phyloP scores from a whole-genome alignment of 129 eudicot species.

The Chrysanthemum makinoi region DNA sequence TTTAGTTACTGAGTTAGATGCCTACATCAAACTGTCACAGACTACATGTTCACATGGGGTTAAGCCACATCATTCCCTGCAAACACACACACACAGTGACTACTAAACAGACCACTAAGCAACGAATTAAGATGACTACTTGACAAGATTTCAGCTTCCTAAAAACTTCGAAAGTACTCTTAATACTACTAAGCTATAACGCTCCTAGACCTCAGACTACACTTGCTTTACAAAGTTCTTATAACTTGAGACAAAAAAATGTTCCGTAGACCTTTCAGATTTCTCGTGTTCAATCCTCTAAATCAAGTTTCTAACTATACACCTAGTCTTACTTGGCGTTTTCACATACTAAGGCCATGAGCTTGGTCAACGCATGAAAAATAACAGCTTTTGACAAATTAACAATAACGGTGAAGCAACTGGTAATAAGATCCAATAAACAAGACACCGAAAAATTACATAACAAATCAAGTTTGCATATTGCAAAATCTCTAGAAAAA shows the following conservation, averaged over 20 bases:
- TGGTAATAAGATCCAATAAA: background rate
- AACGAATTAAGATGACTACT: background rate
- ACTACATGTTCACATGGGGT: conserved; percentile 8
- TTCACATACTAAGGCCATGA: background rate
- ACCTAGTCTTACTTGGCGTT: conserved; percentile 5
- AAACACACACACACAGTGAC: background rate
- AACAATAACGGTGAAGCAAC: background rate
- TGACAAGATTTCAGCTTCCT: background rate
- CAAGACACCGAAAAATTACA: background rate
- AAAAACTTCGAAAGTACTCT: background rate
- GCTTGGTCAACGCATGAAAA: background rate
- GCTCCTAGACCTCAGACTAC: conserved; percentile 9
- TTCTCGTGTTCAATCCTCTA: conserved; percentile 5
- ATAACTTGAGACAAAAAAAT: background rate
- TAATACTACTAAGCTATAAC: background rate
- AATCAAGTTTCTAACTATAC: background rate
- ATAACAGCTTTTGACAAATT: background rate
- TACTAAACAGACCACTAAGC: background rate
- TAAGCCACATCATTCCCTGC: background rate
- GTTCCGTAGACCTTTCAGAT: conserved; percentile 1
- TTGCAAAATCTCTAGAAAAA: conserved; percentile 12
- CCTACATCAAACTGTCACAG: conserved; percentile 6
- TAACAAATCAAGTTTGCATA: background rate
- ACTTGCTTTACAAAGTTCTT: background rate
- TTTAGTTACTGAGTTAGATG: background rate